Evolutionary conservation across 2,329 filamentous ascomycete genomes (phyloP), one percentile per base, ranked within the genome.

Genomic region (Fusarium sp.): DNA sequence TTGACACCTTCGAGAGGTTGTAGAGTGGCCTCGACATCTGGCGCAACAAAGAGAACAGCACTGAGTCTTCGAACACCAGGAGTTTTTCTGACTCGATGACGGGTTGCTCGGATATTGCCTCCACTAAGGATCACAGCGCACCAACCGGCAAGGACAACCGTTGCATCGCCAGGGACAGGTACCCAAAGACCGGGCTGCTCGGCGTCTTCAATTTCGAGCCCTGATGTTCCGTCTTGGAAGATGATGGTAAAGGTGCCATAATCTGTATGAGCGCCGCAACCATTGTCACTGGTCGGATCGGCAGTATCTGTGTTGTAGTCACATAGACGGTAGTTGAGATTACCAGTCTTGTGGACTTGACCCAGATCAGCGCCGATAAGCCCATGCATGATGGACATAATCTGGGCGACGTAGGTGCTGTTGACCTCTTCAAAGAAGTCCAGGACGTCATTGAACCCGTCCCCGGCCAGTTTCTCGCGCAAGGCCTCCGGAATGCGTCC

Each of bases 141-240:
- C 61, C 41, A 55, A 17, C 65, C 54, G 2, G 41, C 52, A 13
- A 68, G 65, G n/a, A 68, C 45, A 28, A 65, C 47, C 13, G 54
- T 59, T 18, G 61, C 61, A 17, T 51, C 34, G n/a, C 30, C 54
- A 17, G 48, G 54, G 2, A 65, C 30, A 11, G 45, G 55, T 2
- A 38, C 15, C 45, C 36, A 64, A 26, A 50, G 51, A 7, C 51
- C 38, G 24, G 64, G 51, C 15, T 34, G 24, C 36, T 57, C 22
- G 9, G 36, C 22, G 4, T 44, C 42, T 38, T 67, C 51, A 34
- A 57, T 67, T 12, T 52, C 44, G 8, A 63, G 44, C 10, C 59
- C 32, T 18, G 57, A 39, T 13, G 50, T 45, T 20, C 59, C 51
- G 8, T 57, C 36, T 20, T 52, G 51, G 26, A 52, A 52, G 7